Conservation (phyloP, 345 rosid genomes). For the Eucalyptus regnans region DNA sequence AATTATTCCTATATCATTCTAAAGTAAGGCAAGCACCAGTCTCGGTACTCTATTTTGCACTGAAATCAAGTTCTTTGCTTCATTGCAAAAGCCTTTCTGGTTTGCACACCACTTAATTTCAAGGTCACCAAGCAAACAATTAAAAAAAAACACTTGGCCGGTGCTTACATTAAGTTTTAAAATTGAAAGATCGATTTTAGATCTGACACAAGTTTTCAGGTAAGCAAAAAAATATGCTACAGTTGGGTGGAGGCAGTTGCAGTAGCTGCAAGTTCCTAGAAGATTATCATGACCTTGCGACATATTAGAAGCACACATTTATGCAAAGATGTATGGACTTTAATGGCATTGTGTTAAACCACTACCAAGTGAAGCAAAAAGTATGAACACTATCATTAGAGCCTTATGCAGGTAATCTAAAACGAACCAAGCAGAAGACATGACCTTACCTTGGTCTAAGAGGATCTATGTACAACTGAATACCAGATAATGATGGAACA, state of each 20-base stretch:
- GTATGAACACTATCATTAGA: neutral
- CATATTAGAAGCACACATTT: neutral
- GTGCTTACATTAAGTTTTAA: neutral
- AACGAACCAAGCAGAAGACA: neutral
- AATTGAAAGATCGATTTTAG: neutral
- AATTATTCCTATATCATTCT: neutral
- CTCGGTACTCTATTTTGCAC: neutral
- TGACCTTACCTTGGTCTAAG: constrained; percentile 26
- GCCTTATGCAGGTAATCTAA: neutral
- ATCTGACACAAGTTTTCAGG: neutral
- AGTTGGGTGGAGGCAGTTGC: neutral
- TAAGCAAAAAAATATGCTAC: neutral
- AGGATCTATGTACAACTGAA: constrained; percentile 41
- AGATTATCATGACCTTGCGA: neutral
- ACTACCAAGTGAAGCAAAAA: neutral
- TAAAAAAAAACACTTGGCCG: neutral
- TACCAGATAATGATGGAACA: constrained; percentile 60
- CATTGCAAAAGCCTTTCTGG: neutral
- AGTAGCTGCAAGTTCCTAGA: neutral
- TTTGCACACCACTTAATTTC: neutral
- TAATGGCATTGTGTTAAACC: neutral
- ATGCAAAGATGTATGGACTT: neutral
- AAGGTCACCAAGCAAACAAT: neutral
- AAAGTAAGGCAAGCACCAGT: neutral
- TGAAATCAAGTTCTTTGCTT: neutral